Conservation (phyloP, 1,284 basidiomycete genomes). For the Melampsora abietis-canadensis region DNA sequence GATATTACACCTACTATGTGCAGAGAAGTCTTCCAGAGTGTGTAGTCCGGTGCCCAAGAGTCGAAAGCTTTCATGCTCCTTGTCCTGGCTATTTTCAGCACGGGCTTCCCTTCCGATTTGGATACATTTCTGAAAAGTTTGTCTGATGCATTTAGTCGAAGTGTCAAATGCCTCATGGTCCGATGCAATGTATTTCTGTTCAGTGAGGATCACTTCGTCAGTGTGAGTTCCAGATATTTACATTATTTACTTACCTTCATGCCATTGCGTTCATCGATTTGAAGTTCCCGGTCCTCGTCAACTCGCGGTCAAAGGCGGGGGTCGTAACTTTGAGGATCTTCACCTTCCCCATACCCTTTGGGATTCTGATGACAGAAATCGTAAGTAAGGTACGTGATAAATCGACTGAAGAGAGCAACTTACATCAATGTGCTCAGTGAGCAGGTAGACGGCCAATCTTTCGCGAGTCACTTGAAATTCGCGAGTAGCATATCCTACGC, state of each 20-base stretch:
- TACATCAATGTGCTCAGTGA: conserved; percentile 72
- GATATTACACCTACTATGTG: conserved; percentile 60
- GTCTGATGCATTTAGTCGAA: conserved; percentile 74
- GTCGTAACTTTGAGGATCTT: conserved; percentile 71
- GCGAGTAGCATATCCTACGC: conserved; percentile 49
- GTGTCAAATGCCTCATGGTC: conserved; percentile 74
- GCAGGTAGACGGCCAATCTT: conserved; percentile 75
- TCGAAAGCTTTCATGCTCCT: conserved; percentile 44
- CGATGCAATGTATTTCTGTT: conserved; percentile 75
- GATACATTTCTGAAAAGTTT: conserved; percentile 69
- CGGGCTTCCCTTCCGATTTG: conserved; percentile 62
- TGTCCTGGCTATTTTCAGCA: conserved; percentile 57
- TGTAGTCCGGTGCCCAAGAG: conserved; percentile 59
- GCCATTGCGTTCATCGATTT: conserved; percentile 77
- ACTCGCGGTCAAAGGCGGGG: conserved; percentile 73
- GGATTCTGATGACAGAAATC: conserved; percentile 54
- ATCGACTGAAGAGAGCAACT: conserved; percentile 52
- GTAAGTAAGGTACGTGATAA: neutral
- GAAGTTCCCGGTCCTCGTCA: conserved; percentile 67
- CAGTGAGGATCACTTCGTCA: too few relatives aligned
- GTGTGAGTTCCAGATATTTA: too few relatives aligned
- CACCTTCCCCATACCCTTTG: conserved; percentile 61
- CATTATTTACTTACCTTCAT: conserved; percentile 59
- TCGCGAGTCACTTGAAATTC: conserved; percentile 89
- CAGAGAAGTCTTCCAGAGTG: conserved; percentile 79